Evolutionary conservation across 108 stramenopile species (phyloP), one percentile per base, ranked within the genome.

Genomic region (Pseudonitzschia multiseries): DNA sequence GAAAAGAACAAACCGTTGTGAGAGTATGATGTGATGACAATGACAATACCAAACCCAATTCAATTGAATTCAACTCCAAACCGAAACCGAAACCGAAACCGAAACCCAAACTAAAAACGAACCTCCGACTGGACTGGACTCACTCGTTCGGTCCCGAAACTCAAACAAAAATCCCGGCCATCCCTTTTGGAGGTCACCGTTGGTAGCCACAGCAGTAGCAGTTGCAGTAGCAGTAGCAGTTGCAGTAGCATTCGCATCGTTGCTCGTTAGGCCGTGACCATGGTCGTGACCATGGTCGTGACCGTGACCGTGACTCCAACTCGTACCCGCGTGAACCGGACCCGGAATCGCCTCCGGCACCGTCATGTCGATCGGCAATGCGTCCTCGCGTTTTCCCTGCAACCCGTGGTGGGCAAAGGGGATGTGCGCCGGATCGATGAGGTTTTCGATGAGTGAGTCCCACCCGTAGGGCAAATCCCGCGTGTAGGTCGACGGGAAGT

Each of bases 361-460:
- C 1, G 79, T 71, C 79, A 80, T 80, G 56, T 80, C 67, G 4
- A 80, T 80, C 0, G 74, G 65, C 44, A 80, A 71, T 0, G 79
- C 74, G 59, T 80, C 79, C 4, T 43, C 24, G 1, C 79, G 59
- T 3, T 42, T 80, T 27, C 79, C 79, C 65, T 80, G 79, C 48
- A 80, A 18, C 4, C 69, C 69, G 48, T 80, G 79, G 48, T 80
- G 79, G 0, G 79, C 95, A 85, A 90, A 96, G 3, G 93, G 92
- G 22, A 96, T 71, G 70, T 96, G 95, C 4, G 87, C 83, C 2
- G 89, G 89, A 72, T 96, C 86, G 71, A 87, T 83, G 41, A 93
- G 82, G 56, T 93, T 93, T 68, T 87, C 84, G 0, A 85, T 33
- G 36, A 94, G 60, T 18, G 88, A 83, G 65, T 94, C 96, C 44